Conservation (phyloP, 306 rosid species). For the Lathyrus sativus region DNA sequence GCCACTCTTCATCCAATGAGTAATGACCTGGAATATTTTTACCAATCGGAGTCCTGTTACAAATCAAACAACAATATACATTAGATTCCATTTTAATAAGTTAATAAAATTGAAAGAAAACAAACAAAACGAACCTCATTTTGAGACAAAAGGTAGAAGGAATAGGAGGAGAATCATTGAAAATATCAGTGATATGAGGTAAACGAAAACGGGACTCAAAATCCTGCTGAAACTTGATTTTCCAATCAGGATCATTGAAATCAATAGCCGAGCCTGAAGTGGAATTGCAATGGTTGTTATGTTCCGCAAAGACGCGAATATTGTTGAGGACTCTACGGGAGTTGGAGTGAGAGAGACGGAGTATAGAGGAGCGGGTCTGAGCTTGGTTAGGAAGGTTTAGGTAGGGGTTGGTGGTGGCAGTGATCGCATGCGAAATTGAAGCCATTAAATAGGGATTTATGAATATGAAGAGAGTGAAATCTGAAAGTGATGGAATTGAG, state of each 20-base stretch:
- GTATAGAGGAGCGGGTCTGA: conserved; percentile 27
- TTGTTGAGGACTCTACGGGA: conserved; percentile 6
- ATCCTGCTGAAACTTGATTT: conserved; percentile 70
- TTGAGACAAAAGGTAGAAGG: conserved; percentile 96
- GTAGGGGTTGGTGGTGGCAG: conserved; percentile 38
- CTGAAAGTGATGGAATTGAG: background rate
- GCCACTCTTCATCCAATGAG: conserved; percentile 91
- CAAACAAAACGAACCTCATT: conserved; percentile 63
- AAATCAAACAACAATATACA: background rate
- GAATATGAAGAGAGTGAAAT: background rate
- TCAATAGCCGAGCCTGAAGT: conserved; percentile 42
- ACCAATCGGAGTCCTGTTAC: conserved; percentile 69
- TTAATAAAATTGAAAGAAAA: background rate
- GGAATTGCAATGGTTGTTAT: conserved; percentile 25
- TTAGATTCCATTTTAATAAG: background rate
- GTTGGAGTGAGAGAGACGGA: conserved; percentile 28
- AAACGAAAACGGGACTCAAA: conserved; percentile 74
- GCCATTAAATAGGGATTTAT: conserved; percentile 50
- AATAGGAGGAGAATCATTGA: conserved; percentile 60
- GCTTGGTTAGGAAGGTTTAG: conserved; percentile 36
- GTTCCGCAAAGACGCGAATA: conserved; percentile 39
- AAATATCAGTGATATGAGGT: conserved; percentile 79
- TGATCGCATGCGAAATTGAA: conserved; percentile 59
- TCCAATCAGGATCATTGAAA: conserved; percentile 87
- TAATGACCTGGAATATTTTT: conserved; percentile 65